Conservation (phyloP, 2,329 filamentous ascomycete genomes). For the Epichloe festucae region DNA sequence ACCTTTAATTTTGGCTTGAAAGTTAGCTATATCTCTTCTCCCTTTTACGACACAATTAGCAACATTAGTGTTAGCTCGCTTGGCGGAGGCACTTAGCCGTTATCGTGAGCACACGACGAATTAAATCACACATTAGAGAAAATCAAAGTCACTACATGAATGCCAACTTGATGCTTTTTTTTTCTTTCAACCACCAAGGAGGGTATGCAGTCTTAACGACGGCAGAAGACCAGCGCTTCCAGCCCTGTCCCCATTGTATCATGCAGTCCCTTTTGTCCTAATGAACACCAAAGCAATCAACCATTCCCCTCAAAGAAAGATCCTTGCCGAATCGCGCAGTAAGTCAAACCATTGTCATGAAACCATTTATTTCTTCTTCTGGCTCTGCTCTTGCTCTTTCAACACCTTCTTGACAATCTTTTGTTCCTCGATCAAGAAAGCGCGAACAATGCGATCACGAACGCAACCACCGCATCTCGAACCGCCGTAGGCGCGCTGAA, state of each 20-base stretch:
- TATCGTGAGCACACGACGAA: background rate
- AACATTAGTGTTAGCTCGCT: background rate
- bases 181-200: constrained; percentile 33
- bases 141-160: constrained; percentile 4
- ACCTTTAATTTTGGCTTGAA: too few species aligned
- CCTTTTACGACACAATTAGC: background rate
- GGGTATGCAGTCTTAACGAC: constrained; percentile 30
- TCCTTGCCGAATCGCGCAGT: constrained; percentile 23
- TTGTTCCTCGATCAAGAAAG: constrained; percentile 99
- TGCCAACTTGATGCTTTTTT: constrained; percentile 25
- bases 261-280: constrained; percentile 37
- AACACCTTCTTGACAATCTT: constrained; percentile 99
- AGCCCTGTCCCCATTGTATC: constrained; percentile 26
- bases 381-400: constrained; percentile 82
- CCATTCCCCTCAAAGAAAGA: constrained; percentile 22
- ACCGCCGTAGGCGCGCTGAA: constrained; percentile 95
- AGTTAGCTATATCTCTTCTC: too few species aligned
- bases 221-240: constrained; percentile 30
- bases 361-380: constrained; percentile 55
- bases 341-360: constrained; percentile 18
- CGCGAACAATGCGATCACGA: constrained; percentile 92
- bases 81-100: background rate
- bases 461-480: constrained; percentile 98
- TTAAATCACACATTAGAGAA: background rate
- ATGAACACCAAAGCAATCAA: constrained; percentile 43